These are phyloP conservation scores for Verruconis gallopava DNA, from an alignment of 2,329 filamentous ascomycete species.

Conservation along the genomic window DNA sequence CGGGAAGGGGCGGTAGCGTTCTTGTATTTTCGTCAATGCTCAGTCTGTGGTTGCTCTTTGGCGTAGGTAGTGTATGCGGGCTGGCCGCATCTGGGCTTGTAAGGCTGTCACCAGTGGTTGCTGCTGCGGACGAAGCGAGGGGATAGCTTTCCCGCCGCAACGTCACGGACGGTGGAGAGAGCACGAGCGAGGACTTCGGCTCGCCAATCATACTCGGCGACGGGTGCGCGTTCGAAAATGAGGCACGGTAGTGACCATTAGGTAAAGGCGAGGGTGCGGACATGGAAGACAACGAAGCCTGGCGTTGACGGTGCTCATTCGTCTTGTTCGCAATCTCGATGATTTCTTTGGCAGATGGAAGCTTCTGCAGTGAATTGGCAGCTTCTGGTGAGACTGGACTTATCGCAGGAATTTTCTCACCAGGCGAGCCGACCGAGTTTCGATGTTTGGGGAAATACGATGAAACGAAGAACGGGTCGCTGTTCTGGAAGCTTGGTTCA, in stretches of 20 bases:
- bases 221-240: conserved; percentile 23
- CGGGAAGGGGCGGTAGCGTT: conserved; percentile 19
- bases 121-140: conserved; percentile 15
- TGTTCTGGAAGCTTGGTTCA: not conserved
- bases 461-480: not conserved
- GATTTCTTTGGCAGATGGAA: conserved; percentile 5
- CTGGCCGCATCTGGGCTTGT: conserved; percentile 24
- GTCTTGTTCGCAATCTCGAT: conserved; percentile 7
- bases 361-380: conserved; percentile 3
- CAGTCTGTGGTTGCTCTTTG: conserved; percentile 19
- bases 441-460: conserved; percentile 2
- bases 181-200: conserved; percentile 18
- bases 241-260: conserved; percentile 14
- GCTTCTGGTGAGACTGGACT: conserved; percentile 4
- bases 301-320: conserved; percentile 1
- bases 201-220: conserved; percentile 19
- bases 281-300: not conserved
- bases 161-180: conserved; percentile 19
- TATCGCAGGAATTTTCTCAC: not conserved
- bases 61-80: conserved; percentile 19
- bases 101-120: conserved; percentile 20
- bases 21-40: conserved; percentile 19
- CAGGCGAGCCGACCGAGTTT: conserved; percentile 22
- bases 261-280: not conserved
- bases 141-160: not conserved